Evolutionary conservation across 1,139 yeast genomes (phyloP), one percentile per base, ranked within the genome.

Genomic region (Magnusiomyces sp.): DNA sequence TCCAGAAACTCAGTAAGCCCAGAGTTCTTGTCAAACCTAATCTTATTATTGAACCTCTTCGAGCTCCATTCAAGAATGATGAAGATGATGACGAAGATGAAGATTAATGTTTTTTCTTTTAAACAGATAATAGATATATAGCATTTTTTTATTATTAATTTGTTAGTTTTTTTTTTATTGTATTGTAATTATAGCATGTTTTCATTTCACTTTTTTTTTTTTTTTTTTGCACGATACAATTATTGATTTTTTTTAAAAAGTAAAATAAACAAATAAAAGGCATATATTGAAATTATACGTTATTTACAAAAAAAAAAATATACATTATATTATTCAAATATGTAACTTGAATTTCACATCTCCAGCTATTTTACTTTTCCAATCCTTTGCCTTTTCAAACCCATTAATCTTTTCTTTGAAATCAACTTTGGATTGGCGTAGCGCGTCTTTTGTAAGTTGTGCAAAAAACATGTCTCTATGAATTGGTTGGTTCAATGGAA

Each of bases 1-100:
- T 87, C 71, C 95, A 89, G 71, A 80, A 80, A 64, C 71, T 87
- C 59, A 87, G 94, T 53, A 89, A 86, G 80, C 98, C 98, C 45
- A 76, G 87, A 61, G 81, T 92, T 43, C 74, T 87, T 56, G 82
- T 87, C 52, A 89, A 89, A 67, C 89, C 87, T 59, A 97, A 97
- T 62, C 74, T 79, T 52, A 92, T 90, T 48, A 87, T 92, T 57
- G 95, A 89, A 66, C 98, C 98, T 33, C 70, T 92, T 60, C 85
- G 80, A 61, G 84, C 83, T 7, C 86, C 86, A 1, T 80, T 81
- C 60, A 73, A 75, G 44, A 39, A 51, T 19, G 52, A 47, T n/a
- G 54, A 47, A 9, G 49, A 44, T n/a, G 47, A 45, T 16, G 43
- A 41, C 13, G 32, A 27, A 34, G 37, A 34, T n/a, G 40, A 37